Conservation (phyloP, 225 moss, liverwort and hornwort species). For the Neckera pumila region DNA sequence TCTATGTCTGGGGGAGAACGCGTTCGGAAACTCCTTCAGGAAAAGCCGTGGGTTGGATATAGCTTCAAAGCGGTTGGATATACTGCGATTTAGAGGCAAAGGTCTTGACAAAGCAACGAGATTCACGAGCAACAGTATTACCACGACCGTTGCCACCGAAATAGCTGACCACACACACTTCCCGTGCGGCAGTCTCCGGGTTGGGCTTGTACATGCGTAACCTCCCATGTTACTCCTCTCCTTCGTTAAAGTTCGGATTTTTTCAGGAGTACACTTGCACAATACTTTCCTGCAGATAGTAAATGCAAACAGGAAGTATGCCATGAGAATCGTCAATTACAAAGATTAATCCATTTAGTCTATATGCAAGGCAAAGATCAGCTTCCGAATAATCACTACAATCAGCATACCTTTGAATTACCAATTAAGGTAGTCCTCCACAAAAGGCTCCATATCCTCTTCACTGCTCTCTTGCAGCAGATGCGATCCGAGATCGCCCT, state of each 20-base stretch:
- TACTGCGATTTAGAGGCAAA: conserved; percentile 1
- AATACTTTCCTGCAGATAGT: neutral
- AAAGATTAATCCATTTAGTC: neutral
- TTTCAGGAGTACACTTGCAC: neutral
- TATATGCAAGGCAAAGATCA: neutral
- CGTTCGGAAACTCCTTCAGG: conserved; percentile 12
- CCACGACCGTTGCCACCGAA: conserved; percentile 11
- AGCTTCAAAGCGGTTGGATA: conserved; percentile 8
- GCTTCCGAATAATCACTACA: neutral
- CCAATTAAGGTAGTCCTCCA: neutral
- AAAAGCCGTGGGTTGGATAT: conserved; percentile 15
- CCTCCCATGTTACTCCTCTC: conserved; percentile 10
- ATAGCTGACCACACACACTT: conserved; percentile 25
- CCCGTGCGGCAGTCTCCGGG: conserved; percentile 7
- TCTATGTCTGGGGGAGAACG: neutral
- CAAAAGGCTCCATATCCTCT: neutral
- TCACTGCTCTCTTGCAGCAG: neutral
- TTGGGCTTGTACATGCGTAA: conserved; percentile 3
- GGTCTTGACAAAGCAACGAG: conserved; percentile 13
- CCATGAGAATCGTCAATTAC: neutral
- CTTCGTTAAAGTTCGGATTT: neutral
- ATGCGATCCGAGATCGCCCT: neutral
- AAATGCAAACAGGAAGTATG: neutral
- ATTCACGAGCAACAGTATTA: conserved; percentile 22
- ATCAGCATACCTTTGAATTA: neutral